These are phyloP conservation scores for Carex pumila DNA, from an alignment of 176 grass and related monocot genomes.

Conservation along the genomic window DNA sequence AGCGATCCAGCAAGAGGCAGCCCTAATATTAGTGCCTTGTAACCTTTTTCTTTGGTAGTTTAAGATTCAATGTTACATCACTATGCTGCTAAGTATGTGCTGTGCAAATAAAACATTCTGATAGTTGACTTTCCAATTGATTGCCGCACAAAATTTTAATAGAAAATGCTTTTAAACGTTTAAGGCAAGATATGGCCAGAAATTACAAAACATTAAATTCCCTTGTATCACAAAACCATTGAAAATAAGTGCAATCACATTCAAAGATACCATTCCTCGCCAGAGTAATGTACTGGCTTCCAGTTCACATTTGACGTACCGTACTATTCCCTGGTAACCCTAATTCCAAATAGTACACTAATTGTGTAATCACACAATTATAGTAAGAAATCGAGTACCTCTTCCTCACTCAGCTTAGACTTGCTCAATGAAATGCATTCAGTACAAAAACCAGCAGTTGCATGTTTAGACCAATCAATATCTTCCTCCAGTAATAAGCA, in stretches of 20 bases:
- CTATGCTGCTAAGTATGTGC: not conserved
- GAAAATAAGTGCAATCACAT: not conserved
- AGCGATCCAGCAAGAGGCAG: not conserved
- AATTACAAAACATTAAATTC: not conserved
- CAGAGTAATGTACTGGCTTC: not conserved
- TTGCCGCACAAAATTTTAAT: not conserved
- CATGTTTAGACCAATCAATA: constrained; percentile 53
- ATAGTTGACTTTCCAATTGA: not conserved
- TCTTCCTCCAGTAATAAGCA: constrained; percentile 85
- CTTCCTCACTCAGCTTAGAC: constrained; percentile 47
- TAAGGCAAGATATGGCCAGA: not conserved
- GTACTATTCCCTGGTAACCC: not conserved
- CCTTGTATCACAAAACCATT: not conserved
- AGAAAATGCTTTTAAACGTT: not conserved
- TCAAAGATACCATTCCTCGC: not conserved
- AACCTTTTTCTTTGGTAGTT: not conserved
- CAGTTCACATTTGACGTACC: not conserved
- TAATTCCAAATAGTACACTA: constrained; percentile 12
- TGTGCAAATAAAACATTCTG: not conserved
- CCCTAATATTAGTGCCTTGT: not conserved
- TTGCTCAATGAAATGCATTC: constrained; percentile 33
- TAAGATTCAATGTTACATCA: not conserved
- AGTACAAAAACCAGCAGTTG: constrained; percentile 33
- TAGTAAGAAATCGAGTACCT: constrained; percentile 35
- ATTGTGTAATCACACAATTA: not conserved